phyloP scores from a whole-genome alignment of 2,329 filamentous ascomycete genomes.

The Aspergillus ochraceus region DNA sequence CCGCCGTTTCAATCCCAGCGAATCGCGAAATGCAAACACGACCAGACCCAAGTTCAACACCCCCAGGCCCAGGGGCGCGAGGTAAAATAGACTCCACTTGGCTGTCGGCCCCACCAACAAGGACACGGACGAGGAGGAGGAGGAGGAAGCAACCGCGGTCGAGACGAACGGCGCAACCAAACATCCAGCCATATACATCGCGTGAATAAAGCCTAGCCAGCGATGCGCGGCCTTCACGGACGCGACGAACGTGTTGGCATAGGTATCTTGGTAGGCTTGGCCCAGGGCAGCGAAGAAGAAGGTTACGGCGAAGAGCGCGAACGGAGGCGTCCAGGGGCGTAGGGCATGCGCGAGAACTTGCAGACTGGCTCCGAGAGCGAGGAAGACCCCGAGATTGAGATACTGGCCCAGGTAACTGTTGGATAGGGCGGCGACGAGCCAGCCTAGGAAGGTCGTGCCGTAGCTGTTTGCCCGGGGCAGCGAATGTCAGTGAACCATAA shows the following conservation, averaged over 20 bases:
- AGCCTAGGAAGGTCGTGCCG: slow-evolving; percentile 59
- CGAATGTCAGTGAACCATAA: neutral
- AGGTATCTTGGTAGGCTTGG: slow-evolving; percentile 64
- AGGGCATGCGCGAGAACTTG: slow-evolving; percentile 52
- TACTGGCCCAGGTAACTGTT: slow-evolving; percentile 51
- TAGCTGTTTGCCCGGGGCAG: slow-evolving; percentile 40
- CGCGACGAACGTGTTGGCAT: slow-evolving; percentile 63
- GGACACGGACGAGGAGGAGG: neutral
- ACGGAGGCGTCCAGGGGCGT: slow-evolving; percentile 58
- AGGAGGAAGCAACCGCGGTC: slow-evolving; percentile 47
- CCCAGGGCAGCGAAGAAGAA: slow-evolving; percentile 61
- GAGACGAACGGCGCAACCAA: slow-evolving; percentile 59
- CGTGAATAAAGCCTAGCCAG: slow-evolving; percentile 65
- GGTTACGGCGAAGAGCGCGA: slow-evolving; percentile 56
- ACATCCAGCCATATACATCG: slow-evolving; percentile 59
- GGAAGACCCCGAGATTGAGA: slow-evolving; percentile 57
- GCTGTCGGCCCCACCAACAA: slow-evolving; percentile 28
- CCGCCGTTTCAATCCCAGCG: slow-evolving; percentile 7
- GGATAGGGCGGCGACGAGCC: slow-evolving; percentile 58
- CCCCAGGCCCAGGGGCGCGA: slow-evolving; percentile 55
- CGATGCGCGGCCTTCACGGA: slow-evolving; percentile 54
- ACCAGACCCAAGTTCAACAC: slow-evolving; percentile 53
- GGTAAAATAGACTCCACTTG: slow-evolving; percentile 59
- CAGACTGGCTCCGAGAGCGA: slow-evolving; percentile 56
- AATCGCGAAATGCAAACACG: slow-evolving; percentile 51